A percentile compares a stretch with the other conserved stretches of the same genome.
phyloP scores from a whole-genome alignment of 768 basidiomycete genomes.

The Suillus cothurnatus region DNA sequence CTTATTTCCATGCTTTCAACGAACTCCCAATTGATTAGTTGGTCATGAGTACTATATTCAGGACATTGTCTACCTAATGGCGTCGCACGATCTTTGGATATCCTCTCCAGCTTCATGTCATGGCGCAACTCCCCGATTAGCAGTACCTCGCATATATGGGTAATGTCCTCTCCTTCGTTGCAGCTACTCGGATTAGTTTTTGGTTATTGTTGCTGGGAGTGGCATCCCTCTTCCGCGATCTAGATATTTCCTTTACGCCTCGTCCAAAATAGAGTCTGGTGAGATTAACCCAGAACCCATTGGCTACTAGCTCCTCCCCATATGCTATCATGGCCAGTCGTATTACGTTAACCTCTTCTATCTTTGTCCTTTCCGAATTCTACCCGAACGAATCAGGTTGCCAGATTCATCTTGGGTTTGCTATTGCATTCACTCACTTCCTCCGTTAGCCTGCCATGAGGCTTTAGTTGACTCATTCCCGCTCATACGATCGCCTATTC shows the following conservation, averaged over 20 bases:
- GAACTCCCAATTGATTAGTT: not conserved
- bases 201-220: not conserved
- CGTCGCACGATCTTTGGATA: not conserved
- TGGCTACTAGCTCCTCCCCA: not conserved
- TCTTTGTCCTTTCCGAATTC: not conserved
- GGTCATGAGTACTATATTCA: not conserved
- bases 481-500: not conserved
- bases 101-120: not conserved
- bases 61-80: not conserved
- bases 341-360: constrained; percentile 1
- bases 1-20: not conserved
- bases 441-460: no score
- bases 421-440: not conserved
- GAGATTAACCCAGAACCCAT: not conserved
- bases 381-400: not conserved
- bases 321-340: not conserved
- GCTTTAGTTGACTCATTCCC: not conserved
- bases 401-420: not conserved
- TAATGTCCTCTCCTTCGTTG: not conserved
- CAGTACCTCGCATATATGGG: not conserved
- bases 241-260: not conserved
- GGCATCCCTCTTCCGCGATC: not conserved
- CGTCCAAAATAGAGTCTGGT: not conserved
- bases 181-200: not conserved
- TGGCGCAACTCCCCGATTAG: not conserved